A percentile compares a stretch with the other conserved stretches of the same genome.
Evolutionary conservation across 1,284 basidiomycete genomes (phyloP).

Genomic region (Takashimella koratensis): DNA sequence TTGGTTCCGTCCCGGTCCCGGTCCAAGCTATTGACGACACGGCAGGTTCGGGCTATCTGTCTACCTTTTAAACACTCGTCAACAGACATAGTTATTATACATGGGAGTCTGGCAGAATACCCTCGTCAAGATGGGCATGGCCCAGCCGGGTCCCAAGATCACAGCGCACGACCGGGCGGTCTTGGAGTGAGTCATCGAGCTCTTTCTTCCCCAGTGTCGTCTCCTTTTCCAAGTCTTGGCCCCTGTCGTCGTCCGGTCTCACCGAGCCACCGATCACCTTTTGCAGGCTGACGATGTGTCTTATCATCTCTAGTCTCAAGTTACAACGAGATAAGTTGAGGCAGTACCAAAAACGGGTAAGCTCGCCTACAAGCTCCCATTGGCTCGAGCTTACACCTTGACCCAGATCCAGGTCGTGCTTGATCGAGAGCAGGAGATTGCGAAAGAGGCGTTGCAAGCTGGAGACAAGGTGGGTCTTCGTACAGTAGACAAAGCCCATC

Average conservation of each 20-base stretch:
- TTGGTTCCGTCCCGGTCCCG: no score
- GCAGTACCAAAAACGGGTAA: conserved; percentile 90
- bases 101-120: conserved; percentile 42
- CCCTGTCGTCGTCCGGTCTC: conserved; percentile 2
- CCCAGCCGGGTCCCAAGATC: conserved; percentile 79
- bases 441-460: conserved; percentile 70
- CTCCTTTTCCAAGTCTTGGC: neutral
- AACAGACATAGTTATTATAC: no score
- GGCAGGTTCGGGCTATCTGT: no score
- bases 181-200: conserved; percentile 65
- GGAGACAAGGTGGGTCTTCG: conserved; percentile 66
- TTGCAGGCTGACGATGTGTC: no score
- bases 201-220: neutral
- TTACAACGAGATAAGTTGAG: conserved; percentile 91
- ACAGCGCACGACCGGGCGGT: conserved; percentile 91
- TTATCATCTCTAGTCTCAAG: conserved; percentile 67
- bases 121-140: conserved; percentile 47
- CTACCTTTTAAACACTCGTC: no score
- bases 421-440: conserved; percentile 83
- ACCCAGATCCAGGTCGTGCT: conserved; percentile 78
- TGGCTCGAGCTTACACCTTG: neutral
- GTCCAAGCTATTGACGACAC: no score
- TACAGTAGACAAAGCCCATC: no score
- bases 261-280: no score
- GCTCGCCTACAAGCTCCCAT: no score